Percentiles rank a stretch among this genome's conserved stretches.
These are phyloP conservation scores for Dentiscutata heterogama DNA, from an alignment of 371 early-diverging fungal species.

Conservation along the genomic window DNA sequence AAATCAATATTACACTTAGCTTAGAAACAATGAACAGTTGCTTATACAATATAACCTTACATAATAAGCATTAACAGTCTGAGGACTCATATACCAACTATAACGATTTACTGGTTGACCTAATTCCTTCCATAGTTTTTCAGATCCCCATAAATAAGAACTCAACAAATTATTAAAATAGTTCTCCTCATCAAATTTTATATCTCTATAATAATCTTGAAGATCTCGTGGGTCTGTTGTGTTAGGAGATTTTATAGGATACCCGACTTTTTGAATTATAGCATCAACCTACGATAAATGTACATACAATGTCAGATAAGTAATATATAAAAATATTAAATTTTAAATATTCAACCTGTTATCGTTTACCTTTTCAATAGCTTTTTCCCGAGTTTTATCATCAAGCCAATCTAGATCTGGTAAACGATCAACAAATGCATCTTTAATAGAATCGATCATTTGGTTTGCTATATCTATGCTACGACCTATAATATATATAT, in stretches of 20 bases:
- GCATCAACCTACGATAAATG: neutral
- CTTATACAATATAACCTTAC: conserved; percentile 15
- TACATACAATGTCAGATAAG: neutral
- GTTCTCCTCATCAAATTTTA: conserved; percentile 49
- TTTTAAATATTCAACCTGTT: neutral
- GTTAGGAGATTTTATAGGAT: conserved; percentile 61
- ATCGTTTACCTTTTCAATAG: conserved; percentile 60
- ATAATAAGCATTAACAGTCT: conserved; percentile 73
- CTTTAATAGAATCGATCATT: conserved; percentile 58
- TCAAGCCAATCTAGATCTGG: conserved; percentile 67
- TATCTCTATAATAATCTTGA: conserved; percentile 56
- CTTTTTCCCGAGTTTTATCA: conserved; percentile 56
- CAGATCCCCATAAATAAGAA: conserved; percentile 48
- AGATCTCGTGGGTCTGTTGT: conserved; percentile 58
- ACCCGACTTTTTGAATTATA: conserved; percentile 61
- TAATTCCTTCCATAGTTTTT: conserved; percentile 45
- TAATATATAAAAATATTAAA: neutral
- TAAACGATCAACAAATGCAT: conserved; percentile 55
- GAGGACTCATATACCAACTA: conserved; percentile 67
- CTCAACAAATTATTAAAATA: conserved; percentile 62
- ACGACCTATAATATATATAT: conserved; percentile 42
- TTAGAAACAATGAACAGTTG: neutral
- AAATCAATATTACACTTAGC: neutral
- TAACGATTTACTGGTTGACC: conserved; percentile 59
- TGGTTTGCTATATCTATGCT: conserved; percentile 53